A percentile compares a stretch with the other conserved stretches of the same genome.
These are phyloP conservation scores for Kwoniella dejecticola DNA, from an alignment of 768 basidiomycete genomes.

Conservation along the genomic window DNA sequence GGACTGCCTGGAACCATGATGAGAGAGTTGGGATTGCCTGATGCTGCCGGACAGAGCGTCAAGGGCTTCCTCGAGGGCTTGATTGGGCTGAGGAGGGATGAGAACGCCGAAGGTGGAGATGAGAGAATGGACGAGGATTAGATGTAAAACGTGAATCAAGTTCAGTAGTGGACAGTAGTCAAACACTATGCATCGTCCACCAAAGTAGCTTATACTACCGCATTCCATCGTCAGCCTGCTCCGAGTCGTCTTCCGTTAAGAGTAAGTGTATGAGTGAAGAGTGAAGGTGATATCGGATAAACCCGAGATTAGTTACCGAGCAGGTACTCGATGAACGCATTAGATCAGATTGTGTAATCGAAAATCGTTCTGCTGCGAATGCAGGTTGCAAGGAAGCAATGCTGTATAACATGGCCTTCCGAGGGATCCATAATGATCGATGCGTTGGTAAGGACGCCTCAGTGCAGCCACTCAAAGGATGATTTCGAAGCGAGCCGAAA, in stretches of 20 bases:
- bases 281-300: not conserved
- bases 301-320: not conserved
- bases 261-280: too few species aligned
- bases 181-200: not conserved
- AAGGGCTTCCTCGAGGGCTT: constrained; percentile 78
- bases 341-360: not conserved
- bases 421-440: too few species aligned
- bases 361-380: too few species aligned
- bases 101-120: constrained; percentile 32
- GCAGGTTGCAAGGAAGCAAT: too few species aligned
- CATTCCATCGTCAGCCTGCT: too few species aligned
- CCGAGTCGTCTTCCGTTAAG: too few species aligned
- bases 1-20: constrained; percentile 71
- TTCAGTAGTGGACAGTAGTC: too few species aligned
- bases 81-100: constrained; percentile 67
- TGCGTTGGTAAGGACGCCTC: too few species aligned
- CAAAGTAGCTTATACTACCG: not conserved
- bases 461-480: too few species aligned
- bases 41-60: constrained; percentile 77
- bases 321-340: not conserved
- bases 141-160: not conserved
- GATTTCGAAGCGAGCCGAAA: too few species aligned
- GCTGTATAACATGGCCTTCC: too few species aligned
- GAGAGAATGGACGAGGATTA: constrained; percentile 83
- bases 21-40: constrained; percentile 75